Percentiles rank a stretch among this genome's conserved stretches.
Conservation (phyloP, 306 rosid species). For the Benincasa hispida region DNA sequence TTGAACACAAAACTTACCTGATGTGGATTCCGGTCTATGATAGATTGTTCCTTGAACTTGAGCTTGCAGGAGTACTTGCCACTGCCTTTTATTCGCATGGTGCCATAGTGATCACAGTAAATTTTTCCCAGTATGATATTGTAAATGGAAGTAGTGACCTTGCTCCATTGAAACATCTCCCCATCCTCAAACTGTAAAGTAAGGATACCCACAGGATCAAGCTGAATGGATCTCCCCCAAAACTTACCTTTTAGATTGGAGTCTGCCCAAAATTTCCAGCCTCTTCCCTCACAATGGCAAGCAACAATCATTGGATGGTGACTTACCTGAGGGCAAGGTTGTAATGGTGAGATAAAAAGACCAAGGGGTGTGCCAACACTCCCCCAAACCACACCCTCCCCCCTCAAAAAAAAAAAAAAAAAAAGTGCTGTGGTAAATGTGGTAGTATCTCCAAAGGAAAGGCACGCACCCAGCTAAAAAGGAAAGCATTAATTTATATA, state of each 20-base stretch:
- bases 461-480: neutral
- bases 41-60: slow-evolving; percentile 97
- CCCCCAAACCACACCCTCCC: neutral
- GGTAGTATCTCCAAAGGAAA: neutral
- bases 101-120: slow-evolving; percentile 94
- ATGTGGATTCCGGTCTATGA: slow-evolving; percentile 91
- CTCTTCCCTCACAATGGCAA: slow-evolving; percentile 91
- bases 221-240: slow-evolving; percentile 98
- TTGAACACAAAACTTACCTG: slow-evolving; percentile 38
- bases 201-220: slow-evolving; percentile 92
- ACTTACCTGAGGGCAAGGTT: slow-evolving; percentile 59
- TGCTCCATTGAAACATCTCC: slow-evolving; percentile 93
- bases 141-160: slow-evolving; percentile 97
- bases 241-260: slow-evolving; percentile 95
- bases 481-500: neutral
- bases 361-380: slow-evolving; percentile 2
- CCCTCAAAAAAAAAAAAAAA: neutral
- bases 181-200: slow-evolving; percentile 86
- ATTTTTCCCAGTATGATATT: slow-evolving; percentile 90
- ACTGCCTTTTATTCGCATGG: slow-evolving; percentile 94
- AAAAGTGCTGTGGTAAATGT: neutral
- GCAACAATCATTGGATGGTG: slow-evolving; percentile 98
- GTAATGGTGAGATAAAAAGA: slow-evolving; percentile 32
- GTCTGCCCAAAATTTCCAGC: slow-evolving; percentile 96
- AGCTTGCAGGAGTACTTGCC: slow-evolving; percentile 91